phyloP scores from a whole-genome alignment of 768 basidiomycete genomes.

The Inosperma sp. region DNA sequence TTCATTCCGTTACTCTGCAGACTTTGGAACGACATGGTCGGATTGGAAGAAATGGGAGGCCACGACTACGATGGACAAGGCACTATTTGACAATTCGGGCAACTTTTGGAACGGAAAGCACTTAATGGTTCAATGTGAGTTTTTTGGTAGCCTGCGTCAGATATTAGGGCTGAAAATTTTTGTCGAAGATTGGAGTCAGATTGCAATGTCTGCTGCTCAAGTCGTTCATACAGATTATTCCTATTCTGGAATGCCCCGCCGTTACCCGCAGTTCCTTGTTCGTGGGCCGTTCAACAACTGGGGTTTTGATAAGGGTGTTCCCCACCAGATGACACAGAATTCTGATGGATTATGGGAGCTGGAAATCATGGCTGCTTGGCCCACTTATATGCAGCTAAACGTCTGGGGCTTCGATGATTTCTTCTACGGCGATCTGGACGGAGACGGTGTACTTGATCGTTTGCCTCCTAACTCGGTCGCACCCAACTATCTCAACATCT shows the following conservation, averaged over 20 bases:
- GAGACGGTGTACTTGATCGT: conserved; percentile 84
- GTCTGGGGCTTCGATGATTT: conserved; percentile 88
- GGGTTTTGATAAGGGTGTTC: conserved; percentile 85
- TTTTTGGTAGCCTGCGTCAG: neutral
- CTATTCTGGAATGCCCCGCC: conserved; percentile 54
- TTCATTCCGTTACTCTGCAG: conserved; percentile 78
- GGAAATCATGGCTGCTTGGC: conserved; percentile 89
- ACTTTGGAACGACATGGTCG: conserved; percentile 84
- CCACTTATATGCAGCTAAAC: conserved; percentile 84
- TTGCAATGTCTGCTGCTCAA: conserved; percentile 54
- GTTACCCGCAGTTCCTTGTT: conserved; percentile 81
- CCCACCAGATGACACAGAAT: conserved; percentile 61
- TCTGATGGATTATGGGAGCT: conserved; percentile 73
- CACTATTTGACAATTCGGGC: conserved; percentile 45
- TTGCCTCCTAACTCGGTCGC: conserved; percentile 84
- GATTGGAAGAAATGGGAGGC: conserved; percentile 78
- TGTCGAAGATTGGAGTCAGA: conserved; percentile 68
- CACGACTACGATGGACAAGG: conserved; percentile 55
- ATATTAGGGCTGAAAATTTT: neutral
- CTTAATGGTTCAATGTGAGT: conserved; percentile 83
- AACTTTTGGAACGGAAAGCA: conserved; percentile 82
- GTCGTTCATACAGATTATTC: conserved; percentile 76
- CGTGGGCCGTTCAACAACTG: conserved; percentile 89
- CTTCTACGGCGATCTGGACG: conserved; percentile 89
- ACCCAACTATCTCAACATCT: conserved; percentile 87